Evolutionary conservation across 2,329 filamentous ascomycete species (phyloP).

Genomic region (Orbilia ellipsospora): DNA sequence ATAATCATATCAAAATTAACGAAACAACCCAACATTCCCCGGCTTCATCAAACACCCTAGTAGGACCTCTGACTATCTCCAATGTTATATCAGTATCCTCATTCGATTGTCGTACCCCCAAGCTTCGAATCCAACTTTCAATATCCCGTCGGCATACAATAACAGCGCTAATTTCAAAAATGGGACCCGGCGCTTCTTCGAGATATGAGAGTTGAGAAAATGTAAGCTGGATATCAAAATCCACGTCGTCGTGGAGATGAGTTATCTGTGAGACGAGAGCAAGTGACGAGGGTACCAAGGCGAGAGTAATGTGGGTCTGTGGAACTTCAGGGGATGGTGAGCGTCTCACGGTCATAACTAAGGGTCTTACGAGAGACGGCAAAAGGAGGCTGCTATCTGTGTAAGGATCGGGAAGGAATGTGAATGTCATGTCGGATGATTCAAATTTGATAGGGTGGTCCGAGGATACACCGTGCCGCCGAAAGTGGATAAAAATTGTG

Average conservation of each 20-base stretch:
- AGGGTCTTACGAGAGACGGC: not conserved
- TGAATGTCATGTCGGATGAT: slow-evolving; percentile 10
- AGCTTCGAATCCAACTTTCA: slow-evolving; percentile 5
- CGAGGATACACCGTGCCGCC: too few relatives aligned
- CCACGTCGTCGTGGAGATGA: slow-evolving; percentile 1
- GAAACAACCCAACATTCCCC: slow-evolving; percentile 37
- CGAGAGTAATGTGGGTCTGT: slow-evolving; percentile 8
- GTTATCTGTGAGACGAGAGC: not conserved
- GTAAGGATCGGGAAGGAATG: not conserved
- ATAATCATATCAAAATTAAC: slow-evolving; percentile 11
- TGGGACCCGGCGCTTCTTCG: slow-evolving; percentile 7
- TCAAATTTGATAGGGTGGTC: slow-evolving; percentile 3
- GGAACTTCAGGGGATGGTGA: not conserved
- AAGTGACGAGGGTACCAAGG: not conserved
- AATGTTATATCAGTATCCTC: slow-evolving; percentile 10
- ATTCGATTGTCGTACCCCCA: too few relatives aligned
- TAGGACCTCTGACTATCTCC: slow-evolving; percentile 30
- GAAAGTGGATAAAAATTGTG: not conserved
- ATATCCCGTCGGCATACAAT: slow-evolving; percentile 14
- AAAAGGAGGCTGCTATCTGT: not conserved
- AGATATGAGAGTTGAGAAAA: slow-evolving; percentile 25
- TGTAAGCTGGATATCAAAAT: slow-evolving; percentile 33
- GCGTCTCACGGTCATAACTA: slow-evolving; percentile 9
- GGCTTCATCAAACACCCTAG: slow-evolving; percentile 23
- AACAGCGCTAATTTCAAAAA: slow-evolving; percentile 20